phyloP scores from a whole-genome alignment of 106 monocot genomes.

The Phalaenopsis equestris region DNA sequence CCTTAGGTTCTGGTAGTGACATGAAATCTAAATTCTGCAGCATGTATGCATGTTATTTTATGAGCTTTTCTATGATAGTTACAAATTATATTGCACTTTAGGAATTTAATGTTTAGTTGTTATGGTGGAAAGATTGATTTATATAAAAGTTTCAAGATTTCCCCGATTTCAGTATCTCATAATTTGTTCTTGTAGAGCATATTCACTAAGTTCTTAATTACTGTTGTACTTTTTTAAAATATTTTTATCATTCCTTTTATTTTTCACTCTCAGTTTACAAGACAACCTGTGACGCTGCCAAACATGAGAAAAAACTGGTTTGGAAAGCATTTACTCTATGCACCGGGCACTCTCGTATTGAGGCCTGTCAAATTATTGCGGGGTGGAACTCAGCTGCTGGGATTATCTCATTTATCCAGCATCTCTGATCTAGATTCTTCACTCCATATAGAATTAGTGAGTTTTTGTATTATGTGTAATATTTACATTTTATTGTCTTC shows the following conservation, averaged over 20 bases:
- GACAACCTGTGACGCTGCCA: not conserved
- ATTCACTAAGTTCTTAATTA: not conserved
- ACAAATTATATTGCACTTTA: not conserved
- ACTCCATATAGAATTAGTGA: conserved; percentile 78
- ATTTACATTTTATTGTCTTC: conserved; percentile 1
- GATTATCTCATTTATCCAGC: conserved; percentile 44
- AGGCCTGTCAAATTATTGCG: conserved; percentile 50
- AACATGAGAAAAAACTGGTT: conserved; percentile 23
- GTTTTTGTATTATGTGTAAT: not conserved
- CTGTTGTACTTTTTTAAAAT: not conserved
- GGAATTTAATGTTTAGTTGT: not conserved
- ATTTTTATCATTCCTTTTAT: not conserved
- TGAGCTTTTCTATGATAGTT: not conserved
- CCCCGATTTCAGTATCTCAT: no score
- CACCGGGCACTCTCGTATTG: conserved; percentile 44
- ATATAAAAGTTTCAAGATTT: not conserved
- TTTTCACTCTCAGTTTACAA: not conserved
- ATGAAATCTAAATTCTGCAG: not conserved
- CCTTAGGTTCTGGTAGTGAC: not conserved
- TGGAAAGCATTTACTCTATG: conserved; percentile 43
- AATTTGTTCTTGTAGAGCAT: not conserved
- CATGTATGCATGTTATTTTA: not conserved
- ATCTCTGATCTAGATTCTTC: conserved; percentile 46
- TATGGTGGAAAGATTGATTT: not conserved
- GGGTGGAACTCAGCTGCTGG: conserved; percentile 33